phyloP scores from a whole-genome alignment of 202 grass and related monocot genomes.

The Digitaria exilis region DNA sequence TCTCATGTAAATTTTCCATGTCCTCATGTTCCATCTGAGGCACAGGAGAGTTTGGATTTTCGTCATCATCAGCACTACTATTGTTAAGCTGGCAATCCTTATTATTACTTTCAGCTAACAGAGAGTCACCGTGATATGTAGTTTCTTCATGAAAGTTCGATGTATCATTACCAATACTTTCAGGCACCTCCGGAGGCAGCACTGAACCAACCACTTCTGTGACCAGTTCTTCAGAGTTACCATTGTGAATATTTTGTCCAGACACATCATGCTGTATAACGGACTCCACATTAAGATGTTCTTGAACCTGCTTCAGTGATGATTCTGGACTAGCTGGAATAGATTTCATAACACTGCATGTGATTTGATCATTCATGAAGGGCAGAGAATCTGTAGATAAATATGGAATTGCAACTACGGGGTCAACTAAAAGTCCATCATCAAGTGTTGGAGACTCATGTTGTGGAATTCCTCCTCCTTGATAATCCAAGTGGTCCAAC shows the following conservation, averaged over 20 bases:
- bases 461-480: slow-evolving; percentile 41
- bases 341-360: slow-evolving; percentile 52
- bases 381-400: slow-evolving; percentile 48
- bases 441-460: slow-evolving; percentile 46
- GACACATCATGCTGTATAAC: slow-evolving; percentile 34
- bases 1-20: slow-evolving; percentile 26
- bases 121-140: slow-evolving; percentile 52
- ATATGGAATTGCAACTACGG: slow-evolving; percentile 43
- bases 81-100: slow-evolving; percentile 50
- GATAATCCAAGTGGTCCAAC: slow-evolving; percentile 58
- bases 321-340: slow-evolving; percentile 41
- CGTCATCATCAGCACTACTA: slow-evolving; percentile 43
- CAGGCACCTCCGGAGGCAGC: slow-evolving; percentile 37
- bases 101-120: slow-evolving; percentile 53
- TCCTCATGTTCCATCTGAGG: slow-evolving; percentile 49
- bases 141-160: slow-evolving; percentile 45
- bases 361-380: slow-evolving; percentile 59
- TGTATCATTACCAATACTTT: slow-evolving; percentile 48
- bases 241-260: slow-evolving; percentile 37
- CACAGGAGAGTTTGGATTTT: slow-evolving; percentile 41
- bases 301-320: slow-evolving; percentile 42
- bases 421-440: slow-evolving; percentile 48
- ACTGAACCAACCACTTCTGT: slow-evolving; percentile 30
- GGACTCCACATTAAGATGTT: slow-evolving; percentile 35
- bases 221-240: slow-evolving; percentile 38